Evolutionary conservation across 805 yeast genomes (phyloP).

Genomic region (Wickerhamomyces bisporus): DNA sequence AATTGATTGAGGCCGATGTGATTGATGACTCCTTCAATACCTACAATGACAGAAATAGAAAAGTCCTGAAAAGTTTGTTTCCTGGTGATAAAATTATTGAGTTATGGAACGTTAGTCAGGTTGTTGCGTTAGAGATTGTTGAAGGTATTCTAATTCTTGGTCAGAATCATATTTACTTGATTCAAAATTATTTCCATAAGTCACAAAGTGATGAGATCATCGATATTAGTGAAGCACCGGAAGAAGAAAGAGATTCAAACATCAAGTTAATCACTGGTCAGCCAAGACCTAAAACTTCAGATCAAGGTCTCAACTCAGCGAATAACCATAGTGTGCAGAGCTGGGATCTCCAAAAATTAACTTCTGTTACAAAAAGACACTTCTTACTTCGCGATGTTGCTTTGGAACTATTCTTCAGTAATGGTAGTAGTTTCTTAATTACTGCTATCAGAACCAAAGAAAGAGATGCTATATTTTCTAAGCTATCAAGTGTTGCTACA

Average conservation of each 20-base stretch:
- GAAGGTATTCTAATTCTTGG: constrained; percentile 78
- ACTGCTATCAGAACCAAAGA: constrained; percentile 51
- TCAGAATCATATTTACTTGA: constrained; percentile 54
- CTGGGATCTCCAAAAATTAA: constrained; percentile 58
- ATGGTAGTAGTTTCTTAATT: constrained; percentile 66
- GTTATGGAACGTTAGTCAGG: constrained; percentile 70
- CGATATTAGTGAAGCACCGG: constrained; percentile 63
- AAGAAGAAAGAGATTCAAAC: constrained; percentile 58
- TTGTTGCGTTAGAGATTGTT: constrained; percentile 69
- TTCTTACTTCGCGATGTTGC: constrained; percentile 79
- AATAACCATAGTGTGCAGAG: constrained; percentile 43
- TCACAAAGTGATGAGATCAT: constrained; percentile 48
- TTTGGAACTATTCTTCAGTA: constrained; percentile 66
- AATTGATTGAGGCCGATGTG: constrained; percentile 37
- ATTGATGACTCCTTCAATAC: constrained; percentile 26
- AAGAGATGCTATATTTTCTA: constrained; percentile 52
- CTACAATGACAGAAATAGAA: constrained; percentile 67
- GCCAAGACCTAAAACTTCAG: constrained; percentile 20
- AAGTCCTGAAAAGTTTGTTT: constrained; percentile 62
- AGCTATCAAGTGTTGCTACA: constrained; percentile 43
- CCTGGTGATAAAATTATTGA: constrained; percentile 68
- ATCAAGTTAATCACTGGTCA: constrained; percentile 57
- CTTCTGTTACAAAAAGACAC: constrained; percentile 66
- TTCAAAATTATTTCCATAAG: constrained; percentile 63
- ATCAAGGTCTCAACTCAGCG: constrained; percentile 16